Conservation (phyloP, 176 grass and related monocot species). For the Pontederia crassipes region DNA sequence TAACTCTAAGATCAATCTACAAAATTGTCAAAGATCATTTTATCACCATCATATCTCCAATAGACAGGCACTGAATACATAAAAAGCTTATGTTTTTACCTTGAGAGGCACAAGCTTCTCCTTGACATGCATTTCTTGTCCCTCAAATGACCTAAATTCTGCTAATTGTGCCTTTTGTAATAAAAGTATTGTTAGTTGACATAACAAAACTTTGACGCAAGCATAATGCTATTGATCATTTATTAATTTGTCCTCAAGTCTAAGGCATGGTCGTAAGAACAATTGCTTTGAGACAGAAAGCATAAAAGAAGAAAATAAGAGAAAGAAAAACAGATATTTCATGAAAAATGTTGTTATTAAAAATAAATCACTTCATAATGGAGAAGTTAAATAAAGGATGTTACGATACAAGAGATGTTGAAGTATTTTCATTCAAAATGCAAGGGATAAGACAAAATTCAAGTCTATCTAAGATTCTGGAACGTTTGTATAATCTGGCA, state of each 20-base stretch:
- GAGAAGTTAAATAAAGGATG: neutral
- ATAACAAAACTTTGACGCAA: neutral
- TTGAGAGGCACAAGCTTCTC: constrained; percentile 93
- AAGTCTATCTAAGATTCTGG: neutral
- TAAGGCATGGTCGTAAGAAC: neutral
- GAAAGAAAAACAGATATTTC: neutral
- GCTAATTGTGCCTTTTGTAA: constrained; percentile 55
- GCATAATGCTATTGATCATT: neutral
- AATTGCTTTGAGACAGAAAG: neutral
- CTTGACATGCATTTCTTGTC: constrained; percentile 90
- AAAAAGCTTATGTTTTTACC: constrained; percentile 24
- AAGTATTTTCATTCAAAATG: neutral
- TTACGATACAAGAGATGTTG: neutral
- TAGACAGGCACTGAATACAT: neutral
- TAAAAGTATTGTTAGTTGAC: constrained; percentile 1
- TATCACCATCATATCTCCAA: constrained; percentile 8
- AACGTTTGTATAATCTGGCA: neutral
- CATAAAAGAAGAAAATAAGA: neutral
- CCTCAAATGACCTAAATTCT: constrained; percentile 81
- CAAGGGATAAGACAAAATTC: neutral
- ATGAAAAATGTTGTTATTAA: neutral
- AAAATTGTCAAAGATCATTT: constrained; percentile 7
- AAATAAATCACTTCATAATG: neutral
- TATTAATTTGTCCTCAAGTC: neutral
- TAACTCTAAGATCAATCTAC: constrained; percentile 87